Base-by-base conservation (phyloP, 2,329 filamentous ascomycete genomes). In the Elsinoe necatrix region DNA sequence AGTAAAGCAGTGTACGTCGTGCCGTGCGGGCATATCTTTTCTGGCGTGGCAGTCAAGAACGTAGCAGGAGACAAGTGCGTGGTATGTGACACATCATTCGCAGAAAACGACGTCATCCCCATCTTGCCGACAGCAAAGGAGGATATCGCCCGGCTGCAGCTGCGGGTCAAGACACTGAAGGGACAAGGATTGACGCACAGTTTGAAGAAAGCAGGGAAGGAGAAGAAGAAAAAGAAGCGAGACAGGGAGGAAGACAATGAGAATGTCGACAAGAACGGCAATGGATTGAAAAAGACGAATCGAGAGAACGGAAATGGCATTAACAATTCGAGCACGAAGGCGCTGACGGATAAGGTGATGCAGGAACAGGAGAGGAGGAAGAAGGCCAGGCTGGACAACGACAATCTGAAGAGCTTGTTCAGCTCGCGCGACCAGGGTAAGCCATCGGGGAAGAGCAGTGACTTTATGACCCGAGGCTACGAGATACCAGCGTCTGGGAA, bases 21-120 rank as follows among this genome's bases (percentile, higher is more conserved):
- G 3, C 93, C 93, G 0, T 98, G 93, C 66, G 95, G 93, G 0
- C 95, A 98, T 75, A 91, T 89, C 0, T 97, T 97, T 71, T 85
- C 89, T 0, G 90, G 95, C 60, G 83, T 84, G 55, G 89, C 90
- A 6, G 84, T 97, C 62, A 87, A 85, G 63, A 55, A 69, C 58
- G 68, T 69, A n/a, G 77, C 77, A 21, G 78, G 74, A 1, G 85
- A 87, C 61, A 77, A 74, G 61, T 85, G 82, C 63, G 67, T 82
- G 60, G 63, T 62, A 72, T 98, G 93, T 71, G 88, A 86, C 62
- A 82, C 84, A 57, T 65, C 78, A 0, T 96, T 93, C 66, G 80
- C 81, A 20, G 71, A 78, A 21, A 83, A 87, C 27, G 88, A 97
- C 63, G 74, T 95, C 16, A 84, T 98, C n/a, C 76, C 87, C 0